These are phyloP conservation scores for Eimeria mitis DNA, from an alignment of 169 alveolate species.

Conservation along the genomic window DNA sequence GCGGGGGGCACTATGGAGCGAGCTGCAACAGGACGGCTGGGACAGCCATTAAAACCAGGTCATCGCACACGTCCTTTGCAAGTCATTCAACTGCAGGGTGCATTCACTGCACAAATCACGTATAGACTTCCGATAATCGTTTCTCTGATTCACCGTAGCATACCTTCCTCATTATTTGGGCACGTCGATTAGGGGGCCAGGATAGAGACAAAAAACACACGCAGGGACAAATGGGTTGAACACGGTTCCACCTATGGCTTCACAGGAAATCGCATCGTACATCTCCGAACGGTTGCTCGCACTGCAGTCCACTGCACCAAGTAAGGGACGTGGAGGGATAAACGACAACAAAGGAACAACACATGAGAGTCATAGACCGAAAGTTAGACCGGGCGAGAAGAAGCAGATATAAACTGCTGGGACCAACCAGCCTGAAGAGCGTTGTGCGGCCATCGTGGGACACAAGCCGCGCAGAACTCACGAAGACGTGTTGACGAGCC, in stretches of 20 bases:
- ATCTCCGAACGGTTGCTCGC: background rate
- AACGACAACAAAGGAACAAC: background rate
- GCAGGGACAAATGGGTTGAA: background rate
- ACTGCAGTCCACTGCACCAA: too few relatives aligned
- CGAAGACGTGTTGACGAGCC: background rate
- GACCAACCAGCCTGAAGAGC: background rate
- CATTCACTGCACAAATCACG: background rate
- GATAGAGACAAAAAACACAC: background rate
- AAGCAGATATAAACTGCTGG: background rate
- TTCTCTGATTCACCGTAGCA: background rate
- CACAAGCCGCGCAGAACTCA: too few relatives aligned
- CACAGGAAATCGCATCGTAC: background rate
- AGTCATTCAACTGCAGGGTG: too few relatives aligned
- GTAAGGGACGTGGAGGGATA: too few relatives aligned
- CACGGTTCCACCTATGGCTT: background rate
- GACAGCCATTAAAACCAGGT: background rate
- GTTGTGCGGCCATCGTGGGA: too few relatives aligned
- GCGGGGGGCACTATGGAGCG: background rate
- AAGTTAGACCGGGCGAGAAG: background rate
- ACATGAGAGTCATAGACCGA: background rate
- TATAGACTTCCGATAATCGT: background rate
- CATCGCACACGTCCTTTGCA: too few relatives aligned
- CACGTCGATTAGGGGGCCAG: background rate
- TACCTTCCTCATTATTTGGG: background rate
- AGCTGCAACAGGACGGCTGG: background rate